phyloP scores from a whole-genome alignment of 2,329 filamentous ascomycete genomes.

The Fusarium floridanum region DNA sequence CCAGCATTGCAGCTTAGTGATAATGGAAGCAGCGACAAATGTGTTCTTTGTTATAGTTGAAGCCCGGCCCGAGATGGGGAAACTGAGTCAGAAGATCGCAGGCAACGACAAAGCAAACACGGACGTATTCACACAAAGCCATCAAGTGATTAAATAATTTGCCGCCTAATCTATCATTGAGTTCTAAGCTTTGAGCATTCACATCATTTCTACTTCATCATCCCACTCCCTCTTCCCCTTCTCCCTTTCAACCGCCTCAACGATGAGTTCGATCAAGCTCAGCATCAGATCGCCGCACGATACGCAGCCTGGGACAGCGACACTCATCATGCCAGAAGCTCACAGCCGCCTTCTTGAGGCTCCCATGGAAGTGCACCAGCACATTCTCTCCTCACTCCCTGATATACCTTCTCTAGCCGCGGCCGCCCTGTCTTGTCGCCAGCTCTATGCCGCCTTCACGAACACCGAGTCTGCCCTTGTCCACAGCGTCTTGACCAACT shows the following conservation, averaged over 20 bases:
- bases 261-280: neutral
- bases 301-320: neutral
- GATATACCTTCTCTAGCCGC: neutral
- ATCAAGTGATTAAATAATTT: neutral
- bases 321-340: neutral
- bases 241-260: neutral
- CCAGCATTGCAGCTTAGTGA: neutral
- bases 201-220: neutral
- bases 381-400: neutral
- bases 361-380: neutral
- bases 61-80: too few species aligned
- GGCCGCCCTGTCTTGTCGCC: neutral
- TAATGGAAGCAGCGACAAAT: too few species aligned
- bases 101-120: neutral
- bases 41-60: too few species aligned
- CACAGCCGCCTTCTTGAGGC: neutral
- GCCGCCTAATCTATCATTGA: neutral
- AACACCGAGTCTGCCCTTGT: neutral
- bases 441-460: neutral
- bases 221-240: neutral
- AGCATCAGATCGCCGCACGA: neutral
- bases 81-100: neutral
- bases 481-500: neutral
- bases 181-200: too few species aligned
- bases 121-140: neutral